Base-by-base conservation (phyloP, 2,329 filamentous ascomycete genomes). In the Blumeria hordei region DNA sequence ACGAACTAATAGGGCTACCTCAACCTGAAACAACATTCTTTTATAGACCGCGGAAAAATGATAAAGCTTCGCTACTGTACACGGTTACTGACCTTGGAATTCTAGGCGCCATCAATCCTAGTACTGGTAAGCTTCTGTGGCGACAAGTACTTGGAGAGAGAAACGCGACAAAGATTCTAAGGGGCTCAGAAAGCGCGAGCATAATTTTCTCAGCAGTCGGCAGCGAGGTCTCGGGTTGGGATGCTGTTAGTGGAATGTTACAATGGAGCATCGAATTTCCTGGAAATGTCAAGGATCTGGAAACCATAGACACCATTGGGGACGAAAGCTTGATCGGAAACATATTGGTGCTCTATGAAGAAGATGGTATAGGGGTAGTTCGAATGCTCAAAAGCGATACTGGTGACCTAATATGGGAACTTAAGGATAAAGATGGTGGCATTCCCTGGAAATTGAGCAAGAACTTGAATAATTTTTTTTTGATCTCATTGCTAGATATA, bases 21-120 rank as follows among this genome's bases (percentile, higher is more conserved):
- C 83, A 83, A 66, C 73, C 78, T 66, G 78, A 85, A 59, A 85
- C 86, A 58, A 95, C 90, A 62, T 93, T 96, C 75, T 96, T 96
- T 77, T 87, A 95, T 70, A 83, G 81, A 62, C 90, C 92, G 41
- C 76, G 83, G 63, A 75, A 78, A 59, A 78, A 81, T 61, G 88
- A 90, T 59, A 87, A 85, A 67, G 88, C 88, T 37, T 90, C 85
- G 55, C 74, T 98, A 39, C 75, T 98, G 54, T 98, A 95, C 67
- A 93, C 92, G 0, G 71, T 96, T 47, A 93, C 86, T 59, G 85
- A 95, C 56, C 75, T 88, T 52, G 79, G 81, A 39, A 77, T 95
- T 1, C 69, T 98, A 16, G 92, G 86, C 52, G 90, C 90, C 1
- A 75, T 96, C 50, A 93, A 95, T 62, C 92, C 92, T 1, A 83